A percentile compares a stretch with the other conserved stretches of the same genome.
Evolutionary conservation across 2,329 filamentous ascomycete species (phyloP).

Genomic region (Colletotrichum lupini): DNA sequence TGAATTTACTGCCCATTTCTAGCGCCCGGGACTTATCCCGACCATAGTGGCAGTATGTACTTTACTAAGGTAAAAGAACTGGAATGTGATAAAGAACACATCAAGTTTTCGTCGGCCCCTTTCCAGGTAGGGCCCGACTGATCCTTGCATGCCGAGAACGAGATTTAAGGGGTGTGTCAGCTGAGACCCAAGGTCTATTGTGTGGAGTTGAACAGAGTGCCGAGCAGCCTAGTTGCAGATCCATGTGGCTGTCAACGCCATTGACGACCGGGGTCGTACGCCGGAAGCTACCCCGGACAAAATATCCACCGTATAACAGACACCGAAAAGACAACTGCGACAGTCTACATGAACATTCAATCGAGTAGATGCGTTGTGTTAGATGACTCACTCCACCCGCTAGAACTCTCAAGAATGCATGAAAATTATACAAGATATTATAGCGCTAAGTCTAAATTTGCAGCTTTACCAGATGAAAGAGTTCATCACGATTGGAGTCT

Average conservation of each 20-base stretch:
- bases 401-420: too few relatives aligned
- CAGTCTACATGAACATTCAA: too few relatives aligned
- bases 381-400: too few relatives aligned
- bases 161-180: conserved; percentile 26
- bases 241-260: not conserved
- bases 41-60: not conserved
- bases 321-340: too few relatives aligned
- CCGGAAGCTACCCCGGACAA: conserved; percentile 14
- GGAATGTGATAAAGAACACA: not conserved
- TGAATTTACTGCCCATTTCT: not conserved
- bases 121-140: not conserved
- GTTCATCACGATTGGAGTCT: too few relatives aligned
- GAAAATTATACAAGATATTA: too few relatives aligned
- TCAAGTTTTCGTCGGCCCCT: not conserved
- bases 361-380: too few relatives aligned
- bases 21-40: not conserved
- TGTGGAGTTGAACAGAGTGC: not conserved
- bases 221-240: conserved; percentile 6
- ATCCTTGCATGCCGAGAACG: not conserved
- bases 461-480: too few relatives aligned
- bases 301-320: not conserved
- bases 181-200: not conserved
- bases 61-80: not conserved
- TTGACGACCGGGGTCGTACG: not conserved
- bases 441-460: too few relatives aligned